Evolutionary conservation across 495 filamentous ascomycete species (phyloP).

Genomic region (Parmelia sp.): DNA sequence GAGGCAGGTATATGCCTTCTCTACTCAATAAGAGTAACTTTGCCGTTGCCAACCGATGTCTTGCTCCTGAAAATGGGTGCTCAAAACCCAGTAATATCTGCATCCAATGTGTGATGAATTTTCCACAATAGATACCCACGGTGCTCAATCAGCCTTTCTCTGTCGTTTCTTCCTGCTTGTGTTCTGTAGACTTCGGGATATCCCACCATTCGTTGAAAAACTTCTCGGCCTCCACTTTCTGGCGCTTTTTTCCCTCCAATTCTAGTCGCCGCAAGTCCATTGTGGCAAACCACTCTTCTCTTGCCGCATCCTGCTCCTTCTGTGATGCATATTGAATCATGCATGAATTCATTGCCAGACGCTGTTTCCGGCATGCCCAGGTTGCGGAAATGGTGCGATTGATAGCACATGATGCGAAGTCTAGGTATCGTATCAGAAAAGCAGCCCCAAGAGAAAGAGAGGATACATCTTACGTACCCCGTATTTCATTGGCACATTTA

Average conservation of each 20-base stretch:
- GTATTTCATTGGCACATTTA: constrained; percentile 77
- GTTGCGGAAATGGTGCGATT: constrained; percentile 78
- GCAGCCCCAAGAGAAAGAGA: background rate
- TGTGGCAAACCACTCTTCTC: constrained; percentile 87
- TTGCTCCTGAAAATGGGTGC: background rate
- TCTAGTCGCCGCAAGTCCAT: constrained; percentile 58
- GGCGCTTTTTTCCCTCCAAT: constrained; percentile 46
- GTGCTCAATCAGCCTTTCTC: background rate
- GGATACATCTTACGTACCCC: constrained; percentile 49
- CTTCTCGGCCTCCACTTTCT: constrained; percentile 28
- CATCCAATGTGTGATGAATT: background rate
- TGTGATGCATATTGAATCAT: constrained; percentile 81
- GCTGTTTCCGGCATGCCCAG: constrained; percentile 73
- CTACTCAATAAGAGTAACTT: background rate
- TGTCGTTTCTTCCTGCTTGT: background rate
- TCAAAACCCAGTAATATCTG: background rate
- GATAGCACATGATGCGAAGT: constrained; percentile 82
- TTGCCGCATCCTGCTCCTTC: constrained; percentile 76
- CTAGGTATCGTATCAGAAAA: constrained; percentile 37
- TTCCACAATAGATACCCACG: background rate
- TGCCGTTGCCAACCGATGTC: background rate
- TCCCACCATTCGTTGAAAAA: constrained; percentile 7
- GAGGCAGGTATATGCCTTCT: background rate
- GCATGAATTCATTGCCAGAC: constrained; percentile 84
- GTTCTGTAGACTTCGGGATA: background rate